Base-by-base conservation (phyloP, 345 rosid species). In the Populus ilicifolia region DNA sequence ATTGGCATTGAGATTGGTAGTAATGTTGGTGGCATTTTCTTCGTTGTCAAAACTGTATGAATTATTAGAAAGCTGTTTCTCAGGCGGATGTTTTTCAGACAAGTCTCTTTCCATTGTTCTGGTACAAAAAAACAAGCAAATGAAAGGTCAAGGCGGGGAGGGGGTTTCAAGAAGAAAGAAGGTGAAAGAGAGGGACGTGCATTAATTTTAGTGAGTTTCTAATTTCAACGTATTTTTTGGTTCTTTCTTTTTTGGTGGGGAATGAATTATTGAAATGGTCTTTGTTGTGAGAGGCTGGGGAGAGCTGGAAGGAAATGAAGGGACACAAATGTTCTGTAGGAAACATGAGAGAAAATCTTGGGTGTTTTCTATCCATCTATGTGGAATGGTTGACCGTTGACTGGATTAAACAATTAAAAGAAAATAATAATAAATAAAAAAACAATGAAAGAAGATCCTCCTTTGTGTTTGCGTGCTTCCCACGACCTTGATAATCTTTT, bases 231-330 rank as follows among this genome's bases (percentile, higher is more conserved):
- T 75, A 1, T 30, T 63, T 74, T 27, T 29, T 41, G 18, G 16
- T 39, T 25, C 4, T 30, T 16, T 30, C 8, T 33, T 62, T 63
- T 70, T 62, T 61, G 44, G 71, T 33, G 71, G 27, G 50, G 30
- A 17, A 65, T 65, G 72, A 71, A 77, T 35, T 18, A 23, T 64
- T 71, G 80, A 78, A 77, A 43, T 61, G 80, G 80, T 78, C 76
- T 18, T 77, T 0, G 29, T 2, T 23, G 5, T 11, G 48, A 30
- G 62, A 10, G 66, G 66, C 8, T 16, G 21, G 46, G 30, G 67
- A 56, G 39, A 13, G 20, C 8, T 63, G 63, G 78, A 65, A 62
- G 62, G 70, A 46, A 81, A 74, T 20, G 81, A 27, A 75, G 50
- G 78, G 80, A 30, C 69, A 64, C 64, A 67, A 75, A 50, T 64